Percentiles rank a stretch among this genome's conserved stretches.
Evolutionary conservation across 352 stramenopile species (phyloP).

Genomic region (Pythium volutum): DNA sequence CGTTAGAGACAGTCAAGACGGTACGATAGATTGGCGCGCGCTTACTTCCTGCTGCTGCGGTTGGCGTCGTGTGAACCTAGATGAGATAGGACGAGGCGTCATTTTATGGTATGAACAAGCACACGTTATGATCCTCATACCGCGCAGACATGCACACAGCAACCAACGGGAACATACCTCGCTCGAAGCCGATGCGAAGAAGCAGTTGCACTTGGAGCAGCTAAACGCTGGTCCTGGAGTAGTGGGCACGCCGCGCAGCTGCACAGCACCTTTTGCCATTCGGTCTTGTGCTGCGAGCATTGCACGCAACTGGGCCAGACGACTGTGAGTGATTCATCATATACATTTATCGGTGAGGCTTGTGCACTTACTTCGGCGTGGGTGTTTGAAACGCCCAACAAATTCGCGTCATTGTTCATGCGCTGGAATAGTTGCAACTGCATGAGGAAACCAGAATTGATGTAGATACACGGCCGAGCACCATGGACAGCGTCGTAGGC

Average conservation of each 20-base stretch:
- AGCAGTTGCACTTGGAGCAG: constrained; percentile 61
- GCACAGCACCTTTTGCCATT: constrained; percentile 25
- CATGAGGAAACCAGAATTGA: constrained; percentile 69
- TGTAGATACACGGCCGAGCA: constrained; percentile 70
- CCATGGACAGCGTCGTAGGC: constrained; percentile 59
- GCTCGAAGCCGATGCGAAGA: constrained; percentile 49
- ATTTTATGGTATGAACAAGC: not conserved
- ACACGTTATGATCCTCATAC: not conserved
- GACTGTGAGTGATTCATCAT: not conserved
- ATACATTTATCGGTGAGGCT: not conserved
- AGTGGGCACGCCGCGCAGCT: constrained; percentile 28
- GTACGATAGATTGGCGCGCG: not conserved
- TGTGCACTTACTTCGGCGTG: constrained; percentile 40
- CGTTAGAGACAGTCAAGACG: no score
- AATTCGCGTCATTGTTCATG: constrained; percentile 44
- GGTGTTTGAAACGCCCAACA: constrained; percentile 42
- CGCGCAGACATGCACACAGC: not conserved
- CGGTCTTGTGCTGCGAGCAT: constrained; percentile 40
- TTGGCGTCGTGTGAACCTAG: not conserved
- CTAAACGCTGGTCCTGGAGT: constrained; percentile 23
- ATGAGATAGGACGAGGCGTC: not conserved
- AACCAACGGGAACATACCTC: constrained; percentile 27
- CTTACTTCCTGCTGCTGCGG: not conserved
- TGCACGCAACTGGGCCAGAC: constrained; percentile 35
- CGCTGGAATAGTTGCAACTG: constrained; percentile 69